A percentile compares a stretch with the other conserved stretches of the same genome.
Evolutionary conservation across 208 protist genomes (phyloP).

Genomic region (Wallacemonas collosoma): DNA sequence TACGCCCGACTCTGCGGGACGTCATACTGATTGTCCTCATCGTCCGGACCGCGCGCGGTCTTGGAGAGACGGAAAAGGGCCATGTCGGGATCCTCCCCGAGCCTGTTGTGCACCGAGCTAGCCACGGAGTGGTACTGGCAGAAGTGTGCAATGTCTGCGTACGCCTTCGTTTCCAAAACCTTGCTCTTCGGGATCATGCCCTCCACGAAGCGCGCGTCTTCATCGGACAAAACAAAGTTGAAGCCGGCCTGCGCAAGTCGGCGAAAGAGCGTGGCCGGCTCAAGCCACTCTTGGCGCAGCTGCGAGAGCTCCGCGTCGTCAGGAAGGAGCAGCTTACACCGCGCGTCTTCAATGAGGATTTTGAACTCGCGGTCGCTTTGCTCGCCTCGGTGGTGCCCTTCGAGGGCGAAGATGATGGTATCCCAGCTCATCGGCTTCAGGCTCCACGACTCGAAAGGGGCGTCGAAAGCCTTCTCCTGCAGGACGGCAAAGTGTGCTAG

Average conservation of each 20-base stretch:
- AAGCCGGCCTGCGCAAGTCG: slow-evolving; percentile 82
- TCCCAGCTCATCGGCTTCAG: slow-evolving; percentile 72
- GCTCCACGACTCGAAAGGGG: slow-evolving; percentile 87
- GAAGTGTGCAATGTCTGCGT: slow-evolving; percentile 89
- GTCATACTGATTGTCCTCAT: slow-evolving; percentile 48
- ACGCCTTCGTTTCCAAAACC: slow-evolving; percentile 79
- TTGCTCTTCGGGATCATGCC: slow-evolving; percentile 70
- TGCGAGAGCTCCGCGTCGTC: slow-evolving; percentile 73
- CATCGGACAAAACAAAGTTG: slow-evolving; percentile 84
- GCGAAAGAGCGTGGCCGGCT: slow-evolving; percentile 80
- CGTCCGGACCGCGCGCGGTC: slow-evolving; percentile 31
- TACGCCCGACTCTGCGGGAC: slow-evolving; percentile 29
- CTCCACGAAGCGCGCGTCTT: slow-evolving; percentile 70
- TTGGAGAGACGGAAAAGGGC: slow-evolving; percentile 89
- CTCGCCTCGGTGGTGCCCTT: slow-evolving; percentile 77
- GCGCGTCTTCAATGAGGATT: slow-evolving; percentile 76
- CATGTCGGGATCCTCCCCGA: slow-evolving; percentile 86
- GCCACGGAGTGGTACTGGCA: slow-evolving; percentile 78
- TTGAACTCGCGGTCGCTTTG: slow-evolving; percentile 85
- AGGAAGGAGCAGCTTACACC: slow-evolving; percentile 79
- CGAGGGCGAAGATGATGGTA: slow-evolving; percentile 73
- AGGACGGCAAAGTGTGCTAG: slow-evolving; percentile 88
- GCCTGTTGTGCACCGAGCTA: slow-evolving; percentile 82
- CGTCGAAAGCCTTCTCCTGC: slow-evolving; percentile 90
- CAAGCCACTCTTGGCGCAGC: slow-evolving; percentile 67